phyloP scores from a whole-genome alignment of 2,329 filamentous ascomycete genomes.

The Botrytis squamosa region DNA sequence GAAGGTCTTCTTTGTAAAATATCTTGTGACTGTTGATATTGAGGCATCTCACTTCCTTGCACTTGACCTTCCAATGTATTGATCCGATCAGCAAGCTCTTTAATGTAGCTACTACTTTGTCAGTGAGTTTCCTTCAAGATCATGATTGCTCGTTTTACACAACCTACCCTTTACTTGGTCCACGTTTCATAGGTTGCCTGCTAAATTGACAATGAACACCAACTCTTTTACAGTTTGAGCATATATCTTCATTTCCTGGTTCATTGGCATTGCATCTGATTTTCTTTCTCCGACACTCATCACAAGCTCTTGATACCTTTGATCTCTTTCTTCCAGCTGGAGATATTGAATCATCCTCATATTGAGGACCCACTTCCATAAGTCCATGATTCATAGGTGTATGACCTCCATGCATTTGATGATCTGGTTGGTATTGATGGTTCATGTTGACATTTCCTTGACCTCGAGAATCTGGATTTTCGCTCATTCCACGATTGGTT shows the following conservation, averaged over 20 bases:
- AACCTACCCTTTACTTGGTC: conserved; percentile 79
- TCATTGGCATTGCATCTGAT: conserved; percentile 83
- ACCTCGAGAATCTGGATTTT: conserved; percentile 39
- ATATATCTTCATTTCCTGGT: conserved; percentile 70
- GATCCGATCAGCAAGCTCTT: conserved; percentile 82
- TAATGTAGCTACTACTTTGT: conserved; percentile 67
- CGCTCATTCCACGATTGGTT: conserved; percentile 41
- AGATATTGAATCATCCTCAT: conserved; percentile 47
- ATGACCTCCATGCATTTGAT: conserved; percentile 29
- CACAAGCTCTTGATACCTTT: conserved; percentile 85
- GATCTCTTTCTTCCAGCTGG: conserved; percentile 66
- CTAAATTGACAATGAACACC: conserved; percentile 81
- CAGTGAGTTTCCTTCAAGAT: conserved; percentile 25
- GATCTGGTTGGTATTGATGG: conserved; percentile 40
- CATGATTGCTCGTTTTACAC: background rate
- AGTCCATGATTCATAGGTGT: conserved; percentile 28
- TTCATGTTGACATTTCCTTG: conserved; percentile 40
- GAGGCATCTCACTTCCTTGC: conserved; percentile 42
- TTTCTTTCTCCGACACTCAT: conserved; percentile 86
- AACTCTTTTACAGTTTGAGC: conserved; percentile 77
- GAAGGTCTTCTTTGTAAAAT: conserved; percentile 44
- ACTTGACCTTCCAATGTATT: conserved; percentile 80
- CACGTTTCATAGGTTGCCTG: conserved; percentile 81
- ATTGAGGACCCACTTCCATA: conserved; percentile 47
- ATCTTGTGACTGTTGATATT: conserved; percentile 43